Evolutionary conservation across 1,284 basidiomycete species (phyloP), one percentile per base, ranked within the genome.

Genomic region (Malassezia sp.): DNA sequence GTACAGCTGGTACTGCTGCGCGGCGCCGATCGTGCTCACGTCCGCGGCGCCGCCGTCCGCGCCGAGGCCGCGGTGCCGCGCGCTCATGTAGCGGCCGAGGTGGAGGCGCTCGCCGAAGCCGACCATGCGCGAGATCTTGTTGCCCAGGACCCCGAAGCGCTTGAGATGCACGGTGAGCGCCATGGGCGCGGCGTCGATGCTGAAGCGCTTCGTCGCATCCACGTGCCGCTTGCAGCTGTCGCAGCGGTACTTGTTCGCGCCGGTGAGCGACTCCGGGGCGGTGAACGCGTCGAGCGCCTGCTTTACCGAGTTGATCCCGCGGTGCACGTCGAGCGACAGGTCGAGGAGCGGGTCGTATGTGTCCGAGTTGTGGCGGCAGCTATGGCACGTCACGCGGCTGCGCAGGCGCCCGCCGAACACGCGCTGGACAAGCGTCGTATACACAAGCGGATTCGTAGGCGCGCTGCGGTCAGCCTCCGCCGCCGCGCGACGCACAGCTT

Each of bases 141-240:
- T 52, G 17, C 91, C 91, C 39, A 84, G 75, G 0, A 85, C 84
- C 9, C 84, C 84, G 72, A 99, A 99, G 15, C 93, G 81, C 73
- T 97, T 97, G 31, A 99, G 75, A 65, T 97, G 93, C n/a, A 99
- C 76, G 0, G 90, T 95, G 27, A 99, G 77, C n/a, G 90, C 82
- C 17, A 79, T 73, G 0, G 93, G 93, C 1, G 89, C 84, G 47
- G 86, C 78, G 45, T 91, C 80, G 43, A 99, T 75, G 12, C 83
- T 84, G 69, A 93, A 88, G 26, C 78, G 78, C 71, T 95, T 95
- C 59, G 85, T 80, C 4, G 89, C 89, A 47, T 80, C 77, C 37
- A 91, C 88, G 37, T 80, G 77, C 64, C 80, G 83, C 71, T 88
- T 88, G 76, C 90, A 93, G 67, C 85, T 87, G 71, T 97, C 91